Evolutionary conservation across 176 grass and related monocot species (phyloP), one percentile per base, ranked within the genome.

Genomic region (Pharus latifolius): DNA sequence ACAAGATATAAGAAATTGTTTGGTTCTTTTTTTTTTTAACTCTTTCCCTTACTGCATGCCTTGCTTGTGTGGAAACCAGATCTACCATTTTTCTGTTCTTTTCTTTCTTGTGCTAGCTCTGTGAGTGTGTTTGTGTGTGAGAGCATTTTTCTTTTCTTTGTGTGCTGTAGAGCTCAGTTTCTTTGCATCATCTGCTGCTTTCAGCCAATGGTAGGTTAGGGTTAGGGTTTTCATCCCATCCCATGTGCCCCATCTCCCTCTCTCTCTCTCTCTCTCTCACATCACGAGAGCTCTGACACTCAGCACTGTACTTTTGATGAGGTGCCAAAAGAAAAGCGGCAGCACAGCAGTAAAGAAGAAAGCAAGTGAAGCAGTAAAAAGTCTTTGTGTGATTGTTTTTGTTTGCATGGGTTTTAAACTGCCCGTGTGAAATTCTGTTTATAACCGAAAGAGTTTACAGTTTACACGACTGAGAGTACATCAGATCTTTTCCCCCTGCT

Each of bases 191-290:
- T 75, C 44, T 23, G 6, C 35, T 47, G 16, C 61, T 70, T 59
- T 49, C 50, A 26, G 22, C 41, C 60, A 67, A 44, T 75, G 35
- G 15, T 27, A 78, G 26, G 2, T 68, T 85, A 85, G 75, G 82
- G 82, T 85, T 85, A 85, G 82, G 82, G 82, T 80, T 85, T 67
- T n/a, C n/a, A n/a, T n/a, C n/a, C n/a, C 76, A 25, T 74, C 69
- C 62, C 67, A 73, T 81, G 54, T 78, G 37, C 65, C 34, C 42
- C 19, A 14, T 25, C 19, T 31, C 6, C 50, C 60, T 51, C 27
- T 20, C 17, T 38, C 34, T 26, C 71, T 46, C 27, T 33, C 10
- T 35, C 9, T 22, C 48, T 19, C 6, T 38, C 63, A 25, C 73
- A 68, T 83, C 85, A 78, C 68, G 61, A 67, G 67, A 63, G 29